phyloP scores from a whole-genome alignment of 352 stramenopile genomes.

The Pythium rishiriense region DNA sequence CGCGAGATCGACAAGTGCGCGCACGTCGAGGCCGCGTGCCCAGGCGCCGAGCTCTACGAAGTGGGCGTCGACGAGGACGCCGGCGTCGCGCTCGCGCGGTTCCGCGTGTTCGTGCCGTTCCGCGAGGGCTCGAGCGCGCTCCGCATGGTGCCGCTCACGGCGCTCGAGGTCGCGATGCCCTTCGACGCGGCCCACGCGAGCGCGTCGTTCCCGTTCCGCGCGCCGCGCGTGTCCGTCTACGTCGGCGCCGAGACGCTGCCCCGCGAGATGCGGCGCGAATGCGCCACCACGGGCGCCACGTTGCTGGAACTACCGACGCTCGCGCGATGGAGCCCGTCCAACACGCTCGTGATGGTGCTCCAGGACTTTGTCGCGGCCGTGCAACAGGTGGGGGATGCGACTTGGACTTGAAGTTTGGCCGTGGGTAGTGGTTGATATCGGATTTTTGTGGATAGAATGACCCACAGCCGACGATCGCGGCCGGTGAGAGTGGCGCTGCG shows the following conservation, averaged over 20 bases:
- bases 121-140: constrained; percentile 70
- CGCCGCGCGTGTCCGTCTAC: constrained; percentile 48
- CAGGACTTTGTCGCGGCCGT: constrained; percentile 65
- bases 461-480: constrained; percentile 12
- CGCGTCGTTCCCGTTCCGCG: constrained; percentile 61
- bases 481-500: neutral
- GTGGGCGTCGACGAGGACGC: constrained; percentile 46
- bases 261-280: constrained; percentile 39
- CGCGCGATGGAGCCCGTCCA: constrained; percentile 74
- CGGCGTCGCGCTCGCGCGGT: constrained; percentile 52
- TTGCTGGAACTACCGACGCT: constrained; percentile 53
- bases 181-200: constrained; percentile 37
- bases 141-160: constrained; percentile 53
- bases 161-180: constrained; percentile 58
- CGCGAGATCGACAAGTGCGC: constrained; percentile 77
- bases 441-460: constrained; percentile 12
- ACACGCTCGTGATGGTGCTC: constrained; percentile 71
- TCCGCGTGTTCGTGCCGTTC: constrained; percentile 80
- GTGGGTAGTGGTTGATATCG: neutral
- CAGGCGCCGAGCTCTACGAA: constrained; percentile 48
- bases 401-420: neutral
- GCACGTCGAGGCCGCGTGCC: constrained; percentile 27
- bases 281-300: constrained; percentile 26
- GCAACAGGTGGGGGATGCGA: constrained; percentile 35
- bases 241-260: constrained; percentile 54